These are phyloP conservation scores for Zostera marina DNA, from an alignment of 116 monocot species.

Conservation along the genomic window DNA sequence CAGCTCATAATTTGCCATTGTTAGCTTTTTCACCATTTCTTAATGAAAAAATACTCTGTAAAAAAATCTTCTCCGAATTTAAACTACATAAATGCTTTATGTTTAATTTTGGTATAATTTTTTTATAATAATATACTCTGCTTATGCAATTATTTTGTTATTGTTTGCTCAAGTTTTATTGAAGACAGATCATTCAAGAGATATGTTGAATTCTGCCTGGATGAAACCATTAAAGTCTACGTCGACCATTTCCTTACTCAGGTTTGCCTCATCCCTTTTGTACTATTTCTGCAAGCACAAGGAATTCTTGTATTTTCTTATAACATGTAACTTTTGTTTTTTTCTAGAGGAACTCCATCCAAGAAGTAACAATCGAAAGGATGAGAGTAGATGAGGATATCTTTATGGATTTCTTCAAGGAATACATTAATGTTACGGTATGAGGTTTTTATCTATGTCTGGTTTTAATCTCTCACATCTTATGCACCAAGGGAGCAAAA, in stretches of 20 bases:
- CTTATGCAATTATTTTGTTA: not conserved
- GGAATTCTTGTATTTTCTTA: not conserved
- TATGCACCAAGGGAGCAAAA: no score
- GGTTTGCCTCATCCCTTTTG: constrained; percentile 7
- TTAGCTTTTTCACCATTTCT: no score
- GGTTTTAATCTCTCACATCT: not conserved
- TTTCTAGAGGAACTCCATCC: constrained; percentile 66
- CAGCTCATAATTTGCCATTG: no score
- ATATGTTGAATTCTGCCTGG: constrained; percentile 89
- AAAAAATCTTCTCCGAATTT: no score
- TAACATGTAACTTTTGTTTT: not conserved
- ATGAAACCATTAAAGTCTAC: constrained; percentile 84
- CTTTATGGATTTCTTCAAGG: constrained; percentile 84
- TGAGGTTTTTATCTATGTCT: not conserved
- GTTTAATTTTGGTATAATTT: no score
- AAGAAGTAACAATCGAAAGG: constrained; percentile 87
- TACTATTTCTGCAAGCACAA: no score
- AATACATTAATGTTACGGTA: constrained; percentile 46
- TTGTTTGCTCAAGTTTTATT: constrained; percentile 42
- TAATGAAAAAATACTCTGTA: no score
- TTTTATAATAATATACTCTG: no score
- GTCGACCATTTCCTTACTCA: constrained; percentile 83
- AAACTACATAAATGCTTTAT: no score
- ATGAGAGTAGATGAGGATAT: constrained; percentile 98
- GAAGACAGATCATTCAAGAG: constrained; percentile 97